These are phyloP conservation scores for Leccinum disarticulatum DNA, from an alignment of 768 basidiomycete genomes.

Conservation along the genomic window DNA sequence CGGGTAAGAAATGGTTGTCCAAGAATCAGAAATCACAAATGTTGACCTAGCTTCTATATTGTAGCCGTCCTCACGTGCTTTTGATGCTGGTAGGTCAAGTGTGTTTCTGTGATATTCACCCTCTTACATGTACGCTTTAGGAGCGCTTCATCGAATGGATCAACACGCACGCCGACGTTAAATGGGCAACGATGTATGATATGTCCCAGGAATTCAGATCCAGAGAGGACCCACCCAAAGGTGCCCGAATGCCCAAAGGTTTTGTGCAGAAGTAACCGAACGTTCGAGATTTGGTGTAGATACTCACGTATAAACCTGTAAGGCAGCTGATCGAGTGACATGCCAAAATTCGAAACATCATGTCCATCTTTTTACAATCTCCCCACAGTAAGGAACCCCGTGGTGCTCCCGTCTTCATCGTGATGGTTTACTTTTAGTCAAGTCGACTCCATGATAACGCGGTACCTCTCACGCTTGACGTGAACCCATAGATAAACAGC, in stretches of 20 bases:
- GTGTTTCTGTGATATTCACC: not conserved
- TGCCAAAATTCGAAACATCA: conserved; percentile 1
- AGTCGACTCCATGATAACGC: not conserved
- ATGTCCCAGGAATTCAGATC: conserved; percentile 63
- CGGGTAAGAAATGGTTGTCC: conserved; percentile 42
- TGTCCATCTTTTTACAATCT: not conserved
- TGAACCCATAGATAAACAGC: conserved; percentile 14
- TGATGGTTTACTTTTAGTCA: conserved; percentile 3
- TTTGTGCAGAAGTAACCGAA: conserved; percentile 14
- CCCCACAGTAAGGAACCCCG: conserved; percentile 4
- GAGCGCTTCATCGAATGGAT: conserved; percentile 77
- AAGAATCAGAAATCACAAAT: not conserved
- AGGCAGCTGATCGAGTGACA: not conserved
- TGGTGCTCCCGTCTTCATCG: not conserved
- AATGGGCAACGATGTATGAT: conserved; percentile 71
- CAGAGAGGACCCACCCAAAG: conserved; percentile 46
- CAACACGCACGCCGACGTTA: conserved; percentile 64
- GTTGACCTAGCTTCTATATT: conserved; percentile 3
- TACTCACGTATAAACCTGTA: not conserved
- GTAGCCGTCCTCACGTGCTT: conserved; percentile 65
- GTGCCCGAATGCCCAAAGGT: conserved; percentile 58
- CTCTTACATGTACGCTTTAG: conserved; percentile 27
- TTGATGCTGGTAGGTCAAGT: conserved; percentile 58
- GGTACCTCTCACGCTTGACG: conserved; percentile 9
- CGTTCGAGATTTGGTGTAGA: conserved; percentile 5